Evolutionary conservation across 345 rosid species (phyloP), one percentile per base, ranked within the genome.

Genomic region (Gossypium arboreum): DNA sequence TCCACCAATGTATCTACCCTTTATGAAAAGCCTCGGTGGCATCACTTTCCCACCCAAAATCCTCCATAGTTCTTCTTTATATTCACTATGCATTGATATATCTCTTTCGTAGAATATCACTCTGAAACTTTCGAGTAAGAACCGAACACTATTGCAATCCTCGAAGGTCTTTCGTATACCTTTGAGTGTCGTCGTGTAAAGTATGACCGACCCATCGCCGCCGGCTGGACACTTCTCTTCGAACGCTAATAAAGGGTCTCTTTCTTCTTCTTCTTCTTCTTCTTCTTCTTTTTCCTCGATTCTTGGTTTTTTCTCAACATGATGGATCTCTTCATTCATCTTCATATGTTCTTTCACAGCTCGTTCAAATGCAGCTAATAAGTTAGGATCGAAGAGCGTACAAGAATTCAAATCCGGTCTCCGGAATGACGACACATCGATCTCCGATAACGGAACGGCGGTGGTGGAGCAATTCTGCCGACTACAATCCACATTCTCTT

Each of bases 81-180:
- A 95, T 41, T 83, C 85, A 34, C 75, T 20, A 65, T 95, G 93
- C 90, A 95, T 90, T 2, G 99, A 90, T 24, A 93, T 84, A 74
- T 95, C 98, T 50, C 96, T 83, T 85, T 93, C 98, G 44, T 59
- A 78, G 81, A 83, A 95, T 22, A 51, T 34, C 7, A 91, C 87
- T 27, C 81, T 81, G 43, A 93, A 95, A 72, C 88, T 93, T 75
- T 89, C 89, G 12, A 93, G 80, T 1, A 95, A 81, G 63, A 90
- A 95, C 9, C 92, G 85, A 50, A 93, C 80, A 24, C 80, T 81
- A 43, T 79, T 86, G 15, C 99, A 95, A 43, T 91, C 97, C 69
- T 95, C 94, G 48, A 95, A 95, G 2, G 99, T 95, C 77, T 93
- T 95, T 45, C 97, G 81, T 75, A 95, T 91, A 67, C 96, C 92